A percentile compares a stretch with the other conserved stretches of the same genome.
Conservation (phyloP, 257 asterid genomes). For the Voacanga thouarsii region DNA sequence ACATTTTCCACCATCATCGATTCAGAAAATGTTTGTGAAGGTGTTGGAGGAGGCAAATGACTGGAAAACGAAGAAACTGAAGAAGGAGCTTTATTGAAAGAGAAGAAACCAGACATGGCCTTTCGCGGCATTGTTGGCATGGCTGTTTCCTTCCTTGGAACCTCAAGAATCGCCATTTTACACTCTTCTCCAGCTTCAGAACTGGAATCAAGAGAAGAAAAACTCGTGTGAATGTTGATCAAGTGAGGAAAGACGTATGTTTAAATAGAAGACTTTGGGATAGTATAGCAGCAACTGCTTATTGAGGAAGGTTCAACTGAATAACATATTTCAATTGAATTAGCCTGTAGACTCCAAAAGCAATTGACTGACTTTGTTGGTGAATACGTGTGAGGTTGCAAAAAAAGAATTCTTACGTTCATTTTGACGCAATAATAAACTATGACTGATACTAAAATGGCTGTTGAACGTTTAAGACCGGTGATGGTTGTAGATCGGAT, state of each 20-base stretch:
- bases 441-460: background rate
- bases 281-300: background rate
- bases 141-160: slow-evolving; percentile 21
- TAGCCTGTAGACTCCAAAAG: background rate
- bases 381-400: background rate
- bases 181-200: background rate
- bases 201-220: background rate
- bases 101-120: slow-evolving; percentile 25
- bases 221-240: background rate
- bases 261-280: background rate
- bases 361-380: slow-evolving; percentile 1
- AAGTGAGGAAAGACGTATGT: background rate
- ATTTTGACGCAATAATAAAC: background rate
- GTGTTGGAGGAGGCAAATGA: slow-evolving; percentile 27
- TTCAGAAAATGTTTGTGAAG: slow-evolving; percentile 30
- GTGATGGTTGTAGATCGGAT: slow-evolving; percentile 4
- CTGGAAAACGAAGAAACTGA: slow-evolving; percentile 24
- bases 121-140: slow-evolving; percentile 32
- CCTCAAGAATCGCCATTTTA: slow-evolving; percentile 40
- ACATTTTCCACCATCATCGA: slow-evolving; percentile 48
- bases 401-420: background rate
- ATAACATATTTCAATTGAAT: background rate
- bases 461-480: background rate
- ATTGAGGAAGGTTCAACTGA: slow-evolving; percentile 4
- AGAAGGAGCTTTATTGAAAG: slow-evolving; percentile 25